Evolutionary conservation across 2,329 filamentous ascomycete genomes (phyloP).

Genomic region (Ascochyta viciae-villosae): DNA sequence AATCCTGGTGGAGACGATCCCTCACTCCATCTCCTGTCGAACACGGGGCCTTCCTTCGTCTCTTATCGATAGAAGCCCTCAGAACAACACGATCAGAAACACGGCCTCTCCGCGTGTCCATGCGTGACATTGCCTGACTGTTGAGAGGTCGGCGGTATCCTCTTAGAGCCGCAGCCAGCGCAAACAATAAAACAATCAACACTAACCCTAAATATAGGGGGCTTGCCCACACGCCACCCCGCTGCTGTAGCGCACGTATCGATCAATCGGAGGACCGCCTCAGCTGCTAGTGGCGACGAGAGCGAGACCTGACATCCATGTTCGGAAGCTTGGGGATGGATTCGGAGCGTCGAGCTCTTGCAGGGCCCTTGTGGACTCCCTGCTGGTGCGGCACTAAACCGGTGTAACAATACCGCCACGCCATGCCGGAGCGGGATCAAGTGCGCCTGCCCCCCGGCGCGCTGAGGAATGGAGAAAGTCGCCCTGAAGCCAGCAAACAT

Average conservation of each 20-base stretch:
- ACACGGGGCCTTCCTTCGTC: neutral
- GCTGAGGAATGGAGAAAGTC: conserved; percentile 33
- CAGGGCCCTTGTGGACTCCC: conserved; percentile 1
- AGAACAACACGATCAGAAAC: conserved; percentile 1
- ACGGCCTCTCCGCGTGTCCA: conserved; percentile 3
- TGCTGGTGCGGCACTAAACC: conserved; percentile 14
- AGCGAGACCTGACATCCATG: conserved; percentile 22
- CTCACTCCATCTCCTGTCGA: neutral
- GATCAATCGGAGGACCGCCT: conserved; percentile 24
- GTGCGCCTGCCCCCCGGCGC: conserved; percentile 15
- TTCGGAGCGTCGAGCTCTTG: conserved; percentile 12
- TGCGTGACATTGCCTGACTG: conserved; percentile 8
- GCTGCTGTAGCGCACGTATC: conserved; percentile 23
- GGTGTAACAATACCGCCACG: conserved; percentile 19
- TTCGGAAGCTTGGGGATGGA: conserved; percentile 19
- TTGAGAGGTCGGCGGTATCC: conserved; percentile 1
- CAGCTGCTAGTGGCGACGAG: conserved; percentile 29
- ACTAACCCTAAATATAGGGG: conserved; percentile 29
- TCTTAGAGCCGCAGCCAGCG: conserved; percentile 9
- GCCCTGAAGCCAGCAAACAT: conserved; percentile 28
- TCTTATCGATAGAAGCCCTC: conserved; percentile 9
- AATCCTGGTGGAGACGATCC: conserved; percentile 9
- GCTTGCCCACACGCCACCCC: conserved; percentile 24
- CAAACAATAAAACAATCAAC: conserved; percentile 13
- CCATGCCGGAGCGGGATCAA: conserved; percentile 21